Evolutionary conservation across 306 rosid genomes (phyloP), one percentile per base, ranked within the genome.

Genomic region (Malus fusca): DNA sequence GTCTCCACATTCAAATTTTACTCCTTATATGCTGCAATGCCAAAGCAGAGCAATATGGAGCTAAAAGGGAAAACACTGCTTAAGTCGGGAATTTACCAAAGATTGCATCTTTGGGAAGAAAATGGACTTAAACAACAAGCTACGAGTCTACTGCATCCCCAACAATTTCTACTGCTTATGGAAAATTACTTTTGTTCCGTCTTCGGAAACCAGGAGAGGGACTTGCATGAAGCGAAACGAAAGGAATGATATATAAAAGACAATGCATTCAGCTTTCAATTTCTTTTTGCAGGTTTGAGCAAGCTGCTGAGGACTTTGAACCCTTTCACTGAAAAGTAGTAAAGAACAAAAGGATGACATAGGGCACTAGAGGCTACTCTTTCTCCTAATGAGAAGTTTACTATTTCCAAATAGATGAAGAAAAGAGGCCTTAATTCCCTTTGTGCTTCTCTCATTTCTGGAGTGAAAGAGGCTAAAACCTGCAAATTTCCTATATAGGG

Each of bases 181-280:
- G 95, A 93, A 82, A 85, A 81, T 56, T 95, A 88, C 91, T 76
- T 71, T 77, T 73, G 61, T 81, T 84, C 71, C 66, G 75, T 72
- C 88, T 79, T 87, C 88, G 81, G 87, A 79, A 88, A 82, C 58
- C 59, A 85, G 75, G 82, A 15, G 21, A 51, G 55, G 18, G 55
- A 51, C 21, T 51, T 15, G 55, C 55, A 51, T 15, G 55, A 51
- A 51, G 8, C 55, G 55, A 48, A 48, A 15, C 7, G 8, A 48
- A 87, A 69, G 22, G 84, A 89, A 62, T 82, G 73, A 70, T 89
- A 90, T 81, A 74, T 44, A 59, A 72, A 81, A 72, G 68, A 11
- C n/a, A 56, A 75, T 58, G 51, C 52, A 62, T 61, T 15, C 58
- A 17, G 40, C 69, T 77, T 80, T 37, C 71, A 56, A 62, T 58